These are phyloP conservation scores for Ulmus americana DNA, from an alignment of 331 rosid genomes.

Conservation along the genomic window DNA sequence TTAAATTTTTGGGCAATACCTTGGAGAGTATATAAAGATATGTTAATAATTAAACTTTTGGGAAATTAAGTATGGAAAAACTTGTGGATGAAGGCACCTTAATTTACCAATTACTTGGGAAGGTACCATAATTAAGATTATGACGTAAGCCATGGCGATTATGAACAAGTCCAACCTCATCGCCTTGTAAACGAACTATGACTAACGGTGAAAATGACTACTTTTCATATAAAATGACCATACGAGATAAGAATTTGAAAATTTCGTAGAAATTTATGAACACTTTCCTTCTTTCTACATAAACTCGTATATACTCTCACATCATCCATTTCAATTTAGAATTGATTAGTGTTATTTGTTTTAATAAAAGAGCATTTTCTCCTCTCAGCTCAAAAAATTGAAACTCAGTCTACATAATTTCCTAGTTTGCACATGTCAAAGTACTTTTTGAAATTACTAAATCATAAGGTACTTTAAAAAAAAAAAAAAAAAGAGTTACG, in stretches of 20 bases:
- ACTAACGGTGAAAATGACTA: conserved; percentile 8
- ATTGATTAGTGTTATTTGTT: background rate
- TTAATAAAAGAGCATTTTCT: too few relatives aligned
- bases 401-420: too few relatives aligned
- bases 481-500: too few relatives aligned
- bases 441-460: too few relatives aligned
- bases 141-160: conserved; percentile 21
- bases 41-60: background rate
- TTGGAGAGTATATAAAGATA: background rate
- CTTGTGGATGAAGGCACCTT: conserved; percentile 16
- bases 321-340: background rate
- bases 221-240: background rate
- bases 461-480: too few relatives aligned
- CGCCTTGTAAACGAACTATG: background rate
- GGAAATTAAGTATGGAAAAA: background rate
- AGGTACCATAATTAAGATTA: background rate
- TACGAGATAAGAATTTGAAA: background rate
- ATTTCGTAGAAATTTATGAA: background rate
- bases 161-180: conserved; percentile 5
- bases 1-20: too few relatives aligned
- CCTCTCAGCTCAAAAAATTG: too few relatives aligned
- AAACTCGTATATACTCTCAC: background rate
- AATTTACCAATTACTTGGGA: background rate
- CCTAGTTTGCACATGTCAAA: too few relatives aligned
- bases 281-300: background rate